Conservation (phyloP, 257 asterid genomes). For the Knoxia roxburghii region DNA sequence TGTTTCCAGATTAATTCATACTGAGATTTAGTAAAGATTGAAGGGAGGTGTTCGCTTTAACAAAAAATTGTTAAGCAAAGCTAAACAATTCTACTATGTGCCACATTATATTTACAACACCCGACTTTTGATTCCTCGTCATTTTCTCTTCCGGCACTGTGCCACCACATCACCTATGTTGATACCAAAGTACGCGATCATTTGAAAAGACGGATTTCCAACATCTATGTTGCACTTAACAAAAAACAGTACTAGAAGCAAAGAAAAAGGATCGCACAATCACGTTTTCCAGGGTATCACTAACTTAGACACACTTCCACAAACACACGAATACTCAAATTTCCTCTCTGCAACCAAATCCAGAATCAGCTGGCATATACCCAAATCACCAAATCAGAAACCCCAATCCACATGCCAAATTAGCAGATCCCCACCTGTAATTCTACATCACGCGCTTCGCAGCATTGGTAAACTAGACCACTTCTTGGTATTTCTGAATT, state of each 20-base stretch:
- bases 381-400: background rate
- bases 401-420: background rate
- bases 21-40: background rate
- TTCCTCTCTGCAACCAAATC: background rate
- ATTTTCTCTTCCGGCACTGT: background rate
- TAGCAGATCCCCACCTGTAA: slow-evolving; percentile 2
- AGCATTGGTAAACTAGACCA: background rate
- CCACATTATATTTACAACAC: background rate
- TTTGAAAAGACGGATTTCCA: background rate
- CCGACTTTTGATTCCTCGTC: background rate
- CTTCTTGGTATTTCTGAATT: background rate
- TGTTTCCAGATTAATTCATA: background rate
- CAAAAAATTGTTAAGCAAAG: background rate
- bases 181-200: background rate
- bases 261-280: no score
- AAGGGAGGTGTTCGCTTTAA: background rate
- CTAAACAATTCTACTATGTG: no score
- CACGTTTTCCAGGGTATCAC: background rate
- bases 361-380: background rate
- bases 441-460: background rate
- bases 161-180: background rate
- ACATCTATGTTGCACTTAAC: background rate
- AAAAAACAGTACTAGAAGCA: background rate
- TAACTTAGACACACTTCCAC: background rate
- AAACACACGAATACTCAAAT: background rate